Conservation (phyloP, 805 yeast species). For the Spathaspora hagerdaliae region DNA sequence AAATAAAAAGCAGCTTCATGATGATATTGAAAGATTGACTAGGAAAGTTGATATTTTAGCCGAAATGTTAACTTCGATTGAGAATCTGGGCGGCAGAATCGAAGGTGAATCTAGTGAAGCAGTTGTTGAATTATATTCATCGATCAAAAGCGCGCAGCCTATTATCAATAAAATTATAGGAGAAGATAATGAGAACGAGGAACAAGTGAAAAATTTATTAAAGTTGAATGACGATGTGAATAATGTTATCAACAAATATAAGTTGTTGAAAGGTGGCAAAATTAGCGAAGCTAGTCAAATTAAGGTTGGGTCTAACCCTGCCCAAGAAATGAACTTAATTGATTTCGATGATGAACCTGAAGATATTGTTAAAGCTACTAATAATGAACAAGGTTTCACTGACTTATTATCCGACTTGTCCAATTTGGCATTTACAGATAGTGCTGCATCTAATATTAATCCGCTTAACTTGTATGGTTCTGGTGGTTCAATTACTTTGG, state of each 20-base stretch:
- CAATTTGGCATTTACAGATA: constrained; percentile 51
- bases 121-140: constrained; percentile 66
- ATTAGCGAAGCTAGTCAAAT: constrained; percentile 50
- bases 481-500: constrained; percentile 49
- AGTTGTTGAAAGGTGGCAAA: constrained; percentile 62
- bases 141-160: constrained; percentile 82
- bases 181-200: constrained; percentile 66
- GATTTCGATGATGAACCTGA: constrained; percentile 41
- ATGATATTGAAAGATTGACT: constrained; percentile 77
- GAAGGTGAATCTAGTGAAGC: constrained; percentile 57
- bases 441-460: constrained; percentile 14
- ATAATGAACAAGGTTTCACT: constrained; percentile 41
- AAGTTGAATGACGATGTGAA: constrained; percentile 74
- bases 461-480: constrained; percentile 42
- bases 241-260: constrained; percentile 62
- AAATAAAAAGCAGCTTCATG: constrained; percentile 73
- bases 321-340: constrained; percentile 35
- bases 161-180: constrained; percentile 78
- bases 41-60: constrained; percentile 83
- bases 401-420: constrained; percentile 74
- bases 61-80: constrained; percentile 69
- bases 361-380: constrained; percentile 27
- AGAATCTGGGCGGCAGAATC: constrained; percentile 32
- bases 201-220: constrained; percentile 60
- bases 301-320: constrained; percentile 22